Evolutionary conservation across 306 rosid genomes (phyloP).

Genomic region (Vigna unguiculata): DNA sequence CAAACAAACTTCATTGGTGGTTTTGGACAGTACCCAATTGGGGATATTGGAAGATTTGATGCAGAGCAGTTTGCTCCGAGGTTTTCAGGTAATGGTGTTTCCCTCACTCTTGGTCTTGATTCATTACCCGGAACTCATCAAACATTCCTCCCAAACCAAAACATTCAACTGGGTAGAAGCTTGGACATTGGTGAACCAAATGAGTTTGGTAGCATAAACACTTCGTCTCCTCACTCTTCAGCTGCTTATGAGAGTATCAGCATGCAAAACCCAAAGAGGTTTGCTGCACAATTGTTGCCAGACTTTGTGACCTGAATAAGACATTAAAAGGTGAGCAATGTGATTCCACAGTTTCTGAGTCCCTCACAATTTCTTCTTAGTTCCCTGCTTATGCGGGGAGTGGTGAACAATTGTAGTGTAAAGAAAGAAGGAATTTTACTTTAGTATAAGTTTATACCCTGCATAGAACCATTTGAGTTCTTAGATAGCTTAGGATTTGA

Average conservation of each 20-base stretch:
- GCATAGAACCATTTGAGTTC: slow-evolving; percentile 81
- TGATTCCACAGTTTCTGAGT: slow-evolving; percentile 38
- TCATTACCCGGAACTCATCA: slow-evolving; percentile 79
- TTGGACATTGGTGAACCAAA: slow-evolving; percentile 72
- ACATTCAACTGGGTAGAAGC: slow-evolving; percentile 83
- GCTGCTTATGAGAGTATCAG: slow-evolving; percentile 79
- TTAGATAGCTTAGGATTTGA: slow-evolving; percentile 77
- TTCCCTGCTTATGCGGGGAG: slow-evolving; percentile 48
- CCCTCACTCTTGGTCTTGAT: slow-evolving; percentile 95
- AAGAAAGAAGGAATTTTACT: slow-evolving; percentile 76
- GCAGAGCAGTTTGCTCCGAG: slow-evolving; percentile 82
- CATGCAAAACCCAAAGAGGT: slow-evolving; percentile 94
- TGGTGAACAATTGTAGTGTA: slow-evolving; percentile 71
- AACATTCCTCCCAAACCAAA: slow-evolving; percentile 75
- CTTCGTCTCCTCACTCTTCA: slow-evolving; percentile 78
- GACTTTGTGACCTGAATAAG: slow-evolving; percentile 79
- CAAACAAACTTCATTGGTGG: slow-evolving; percentile 89
- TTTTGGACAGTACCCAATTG: slow-evolving; percentile 94
- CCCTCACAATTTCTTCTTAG: slow-evolving; percentile 54
- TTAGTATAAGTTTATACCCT: slow-evolving; percentile 85
- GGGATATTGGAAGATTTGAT: slow-evolving; percentile 85
- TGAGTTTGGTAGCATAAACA: slow-evolving; percentile 74
- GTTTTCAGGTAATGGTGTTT: slow-evolving; percentile 86
- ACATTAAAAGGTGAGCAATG: slow-evolving; percentile 40
- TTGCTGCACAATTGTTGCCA: slow-evolving; percentile 90